Evolutionary conservation across 2,329 filamentous ascomycete genomes (phyloP), one percentile per base, ranked within the genome.

Genomic region (Aureobasidium melanogenum): DNA sequence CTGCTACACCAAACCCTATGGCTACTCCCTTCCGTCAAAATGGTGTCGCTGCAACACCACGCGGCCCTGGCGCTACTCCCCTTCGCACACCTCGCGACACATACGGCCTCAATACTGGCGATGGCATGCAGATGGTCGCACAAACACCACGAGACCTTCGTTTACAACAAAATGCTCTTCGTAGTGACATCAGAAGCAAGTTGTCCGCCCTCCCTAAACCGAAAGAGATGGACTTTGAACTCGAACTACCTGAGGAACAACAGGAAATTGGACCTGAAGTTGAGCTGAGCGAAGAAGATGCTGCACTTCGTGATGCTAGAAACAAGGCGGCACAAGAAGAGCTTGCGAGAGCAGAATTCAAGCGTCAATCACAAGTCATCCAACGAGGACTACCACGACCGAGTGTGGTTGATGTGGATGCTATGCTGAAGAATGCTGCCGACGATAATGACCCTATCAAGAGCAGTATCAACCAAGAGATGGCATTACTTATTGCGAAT

Each of bases 1-100:
- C 93, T 61, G 83, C 91, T n/a, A 99, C 94, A 0, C 94, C 94
- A 0, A 99, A 99, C 71, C 94, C 94, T 0, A 82, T 99, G 79
- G 92, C 94, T 0, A 99, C 94, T 0, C 94, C 94, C 0, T 82
- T 96, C 66, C 83, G 89, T 59, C 79, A 85, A 63, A 82, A 77
- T 26, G 76, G 75, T 43, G 65, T 68, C 9, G 85, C 87, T 14
- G 95, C 89, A 28, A 84, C 84, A 5, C 75, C 82, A 69, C 74
- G 75, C 34, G 76, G 80, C 59, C 82, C 86, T 52, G 90, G 89
- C 19, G 87, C 91, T 63, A 96, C 93, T 0, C 91, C 93, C 0
- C 78, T 96, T 77, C 85, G 89, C 62, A 97, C 92, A 9, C 93
- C 93, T 10, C 85, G 94, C 62, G 94, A 99, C 70, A 91, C 81